Evolutionary conservation across 2,329 filamentous ascomycete species (phyloP), one percentile per base, ranked within the genome.

Genomic region (Pyrenophora teres): DNA sequence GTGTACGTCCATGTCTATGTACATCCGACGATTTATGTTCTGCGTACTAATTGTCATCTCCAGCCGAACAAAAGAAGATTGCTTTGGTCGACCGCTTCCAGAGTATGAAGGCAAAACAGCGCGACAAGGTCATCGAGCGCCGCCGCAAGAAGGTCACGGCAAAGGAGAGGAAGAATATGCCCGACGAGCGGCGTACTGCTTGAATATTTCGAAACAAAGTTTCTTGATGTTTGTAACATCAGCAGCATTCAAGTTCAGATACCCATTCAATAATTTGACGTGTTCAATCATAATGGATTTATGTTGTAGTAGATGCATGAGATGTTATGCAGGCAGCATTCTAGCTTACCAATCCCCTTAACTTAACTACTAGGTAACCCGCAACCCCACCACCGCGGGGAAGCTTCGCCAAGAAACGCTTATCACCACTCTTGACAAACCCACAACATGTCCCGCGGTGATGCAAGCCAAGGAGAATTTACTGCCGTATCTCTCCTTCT

Each of bases 141-240:
- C 86, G 88, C 77, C 80, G 91, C 74, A 97, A 96, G 87, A 97
- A 96, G 87, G 80, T 90, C 46, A 85, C 89, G 0, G 80, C 84
- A 8, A 93, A 88, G 79, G 94, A 97, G 81, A 89, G 89, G 78
- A 95, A 70, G 67, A 75, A 74, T 46, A 80, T 81, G 78, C 79
- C 79, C 10, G 62, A 65, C 42, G 73, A 71, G 51, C 70, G 78
- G 54, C 68, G 71, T 36, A 58, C 51, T 52, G 55, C 54, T 40
- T 53, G 33, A 42, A 46, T 19, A 18, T 7, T 10, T 9, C 3
- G 8, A 8, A n/a, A 9, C 6, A 10, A 13, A 12, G 2, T n/a
- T 7, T 19, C 13, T 41, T 3, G 15, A 35, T 19, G 19, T 25
- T 19, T 41, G 45, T 36, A 45, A 37, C 13, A 7, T n/a, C 19